Conservation (phyloP, 495 filamentous ascomycete genomes). For the Cryomyces antarcticus region DNA sequence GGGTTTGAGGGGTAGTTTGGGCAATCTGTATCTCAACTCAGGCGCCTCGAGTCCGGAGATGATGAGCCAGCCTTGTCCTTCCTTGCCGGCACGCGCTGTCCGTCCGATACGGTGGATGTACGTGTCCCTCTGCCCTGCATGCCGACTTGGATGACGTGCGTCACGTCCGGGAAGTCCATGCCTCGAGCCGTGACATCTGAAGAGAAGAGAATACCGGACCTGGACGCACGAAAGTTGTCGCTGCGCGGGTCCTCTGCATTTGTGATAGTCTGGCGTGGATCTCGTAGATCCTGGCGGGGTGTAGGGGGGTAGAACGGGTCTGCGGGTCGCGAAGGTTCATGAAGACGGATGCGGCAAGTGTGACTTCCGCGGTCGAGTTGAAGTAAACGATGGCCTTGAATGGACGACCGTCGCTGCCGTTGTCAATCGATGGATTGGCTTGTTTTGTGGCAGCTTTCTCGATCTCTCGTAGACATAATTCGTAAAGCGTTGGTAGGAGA, state of each 20-base stretch:
- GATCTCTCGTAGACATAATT: conserved; percentile 43
- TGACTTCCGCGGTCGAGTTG: conserved; percentile 52
- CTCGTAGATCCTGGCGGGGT: conserved; percentile 30
- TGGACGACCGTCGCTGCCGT: conserved; percentile 18
- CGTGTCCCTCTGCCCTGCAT: conserved; percentile 47
- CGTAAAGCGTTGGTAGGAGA: conserved; percentile 49
- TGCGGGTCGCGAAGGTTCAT: conserved; percentile 24
- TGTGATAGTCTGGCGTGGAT: conserved; percentile 75
- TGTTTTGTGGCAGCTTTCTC: conserved; percentile 15
- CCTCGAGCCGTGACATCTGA: conserved; percentile 90
- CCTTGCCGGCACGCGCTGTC: conserved; percentile 47
- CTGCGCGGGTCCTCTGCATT: conserved; percentile 36
- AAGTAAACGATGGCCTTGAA: conserved; percentile 94
- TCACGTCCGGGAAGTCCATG: conserved; percentile 91
- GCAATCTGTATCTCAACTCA: conserved; percentile 28
- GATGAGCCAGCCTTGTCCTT: conserved; percentile 65
- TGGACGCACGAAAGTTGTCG: conserved; percentile 47
- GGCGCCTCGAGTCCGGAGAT: conserved; percentile 36
- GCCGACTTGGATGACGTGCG: conserved; percentile 74
- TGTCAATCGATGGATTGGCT: conserved; percentile 1
- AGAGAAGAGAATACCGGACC: conserved; percentile 60
- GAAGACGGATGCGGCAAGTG: conserved; percentile 41
- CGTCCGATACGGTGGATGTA: conserved; percentile 83
- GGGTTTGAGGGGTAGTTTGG: conserved; percentile 41
- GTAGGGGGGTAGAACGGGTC: conserved; percentile 22